A percentile compares a stretch with the other conserved stretches of the same genome.
phyloP scores from a whole-genome alignment of 1,284 basidiomycete species.

The Singerocomus inundabilis region DNA sequence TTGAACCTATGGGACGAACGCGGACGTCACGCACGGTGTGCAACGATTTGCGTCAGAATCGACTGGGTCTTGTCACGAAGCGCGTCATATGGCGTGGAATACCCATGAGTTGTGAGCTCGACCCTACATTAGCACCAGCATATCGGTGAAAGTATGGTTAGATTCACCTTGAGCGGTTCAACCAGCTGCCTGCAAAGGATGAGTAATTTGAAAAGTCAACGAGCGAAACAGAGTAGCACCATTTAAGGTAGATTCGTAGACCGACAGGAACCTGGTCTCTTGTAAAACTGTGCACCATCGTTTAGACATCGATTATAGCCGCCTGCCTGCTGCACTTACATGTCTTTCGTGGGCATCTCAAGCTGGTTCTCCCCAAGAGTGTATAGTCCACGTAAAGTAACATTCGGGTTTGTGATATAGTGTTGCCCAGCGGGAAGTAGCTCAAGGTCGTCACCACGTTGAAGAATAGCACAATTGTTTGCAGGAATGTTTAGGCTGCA shows the following conservation, averaged over 20 bases:
- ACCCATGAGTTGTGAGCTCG: conserved; percentile 70
- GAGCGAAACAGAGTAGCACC: conserved; percentile 36
- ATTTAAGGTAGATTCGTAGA: conserved; percentile 78
- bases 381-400: conserved; percentile 73
- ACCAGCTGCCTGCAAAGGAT: conserved; percentile 51
- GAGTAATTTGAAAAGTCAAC: neutral
- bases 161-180: conserved; percentile 62
- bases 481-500: conserved; percentile 75
- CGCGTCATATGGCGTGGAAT: conserved; percentile 78
- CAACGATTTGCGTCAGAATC: conserved; percentile 79
- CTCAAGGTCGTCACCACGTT: conserved; percentile 75
- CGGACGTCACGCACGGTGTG: conserved; percentile 51
- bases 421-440: conserved; percentile 76
- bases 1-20: conserved; percentile 29
- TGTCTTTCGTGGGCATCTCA: conserved; percentile 82
- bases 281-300: conserved; percentile 54
- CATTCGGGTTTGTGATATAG: conserved; percentile 76
- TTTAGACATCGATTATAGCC: neutral
- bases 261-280: conserved; percentile 81
- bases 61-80: conserved; percentile 79
- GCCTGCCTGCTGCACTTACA: conserved; percentile 44
- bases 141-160: neutral
- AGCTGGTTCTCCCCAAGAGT: conserved; percentile 78
- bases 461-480: conserved; percentile 79
- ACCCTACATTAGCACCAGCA: conserved; percentile 8